phyloP scores from a whole-genome alignment of 1,139 yeast genomes.

The Debaryomyces singareniensis region DNA sequence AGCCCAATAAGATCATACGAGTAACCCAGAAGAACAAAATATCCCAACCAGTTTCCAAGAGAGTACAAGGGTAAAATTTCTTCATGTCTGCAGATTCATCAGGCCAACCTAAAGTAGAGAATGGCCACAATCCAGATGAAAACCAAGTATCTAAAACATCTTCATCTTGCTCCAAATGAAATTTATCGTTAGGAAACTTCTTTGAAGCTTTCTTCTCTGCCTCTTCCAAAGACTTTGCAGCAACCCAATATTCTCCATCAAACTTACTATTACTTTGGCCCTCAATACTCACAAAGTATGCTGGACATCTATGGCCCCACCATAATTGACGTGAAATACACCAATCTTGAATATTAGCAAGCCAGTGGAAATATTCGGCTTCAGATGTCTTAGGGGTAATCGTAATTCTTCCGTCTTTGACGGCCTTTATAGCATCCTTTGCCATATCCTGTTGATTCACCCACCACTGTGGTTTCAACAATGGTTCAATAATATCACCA shows the following conservation, averaged over 20 bases:
- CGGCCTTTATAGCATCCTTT: slow-evolving; percentile 78
- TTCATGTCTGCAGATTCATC: slow-evolving; percentile 66
- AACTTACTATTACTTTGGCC: slow-evolving; percentile 56
- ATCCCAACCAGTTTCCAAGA: slow-evolving; percentile 99
- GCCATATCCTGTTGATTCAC: slow-evolving; percentile 91
- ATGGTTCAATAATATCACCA: slow-evolving; percentile 94
- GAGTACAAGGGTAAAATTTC: slow-evolving; percentile 79
- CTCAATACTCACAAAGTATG: slow-evolving; percentile 78
- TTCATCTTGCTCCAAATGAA: slow-evolving; percentile 87
- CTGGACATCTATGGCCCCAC: slow-evolving; percentile 99
- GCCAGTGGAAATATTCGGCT: slow-evolving; percentile 92
- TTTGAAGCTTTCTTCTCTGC: slow-evolving; percentile 75
- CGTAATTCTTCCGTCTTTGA: slow-evolving; percentile 71
- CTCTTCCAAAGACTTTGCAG: slow-evolving; percentile 78
- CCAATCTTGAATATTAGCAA: slow-evolving; percentile 97
- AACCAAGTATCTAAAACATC: slow-evolving; percentile 99
- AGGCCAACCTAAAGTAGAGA: slow-evolving; percentile 97
- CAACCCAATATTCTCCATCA: slow-evolving; percentile 81
- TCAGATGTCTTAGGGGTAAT: slow-evolving; percentile 88
- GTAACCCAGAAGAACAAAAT: slow-evolving; percentile 98
- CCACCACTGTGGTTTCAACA: slow-evolving; percentile 99
- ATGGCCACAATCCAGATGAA: slow-evolving; percentile 97
- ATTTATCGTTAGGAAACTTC: slow-evolving; percentile 64
- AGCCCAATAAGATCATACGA: slow-evolving; percentile 89
- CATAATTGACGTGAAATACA: slow-evolving; percentile 98